Evolutionary conservation across 257 asterid species (phyloP).

Genomic region (Asclepias syriaca): DNA sequence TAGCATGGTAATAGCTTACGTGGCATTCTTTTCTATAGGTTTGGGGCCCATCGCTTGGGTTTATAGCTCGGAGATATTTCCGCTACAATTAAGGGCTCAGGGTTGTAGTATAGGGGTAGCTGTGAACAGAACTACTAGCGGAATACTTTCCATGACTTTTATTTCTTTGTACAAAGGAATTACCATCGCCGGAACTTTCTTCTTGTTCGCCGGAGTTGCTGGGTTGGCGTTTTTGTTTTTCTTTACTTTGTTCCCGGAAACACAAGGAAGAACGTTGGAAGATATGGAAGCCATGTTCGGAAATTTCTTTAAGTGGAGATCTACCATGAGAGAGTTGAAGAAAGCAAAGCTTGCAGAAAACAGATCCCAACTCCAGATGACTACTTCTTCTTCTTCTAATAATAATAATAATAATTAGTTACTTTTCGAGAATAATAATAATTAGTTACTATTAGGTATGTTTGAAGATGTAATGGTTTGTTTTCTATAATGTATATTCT

Average conservation of each 20-base stretch:
- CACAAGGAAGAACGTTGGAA: slow-evolving; percentile 57
- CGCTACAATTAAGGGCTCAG: slow-evolving; percentile 50
- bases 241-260: slow-evolving; percentile 51
- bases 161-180: slow-evolving; percentile 33
- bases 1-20: slow-evolving; percentile 30
- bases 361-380: slow-evolving; percentile 24
- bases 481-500: too few species aligned
- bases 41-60: slow-evolving; percentile 80
- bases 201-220: slow-evolving; percentile 40
- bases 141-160: slow-evolving; percentile 53
- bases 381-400: not conserved
- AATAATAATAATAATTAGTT: not conserved
- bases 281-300: slow-evolving; percentile 61
- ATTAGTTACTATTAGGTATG: too few species aligned
- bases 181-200: slow-evolving; percentile 50
- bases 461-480: too few species aligned
- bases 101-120: slow-evolving; percentile 68
- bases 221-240: slow-evolving; percentile 37
- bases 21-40: slow-evolving; percentile 57
- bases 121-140: slow-evolving; percentile 51
- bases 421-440: too few species aligned
- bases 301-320: slow-evolving; percentile 47
- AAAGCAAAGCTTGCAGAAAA: slow-evolving; percentile 15
- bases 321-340: slow-evolving; percentile 28
- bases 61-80: slow-evolving; percentile 61